A percentile compares a stretch with the other conserved stretches of the same genome.
Evolutionary conservation across 345 rosid species (phyloP).

Genomic region (Theobroma cacao): DNA sequence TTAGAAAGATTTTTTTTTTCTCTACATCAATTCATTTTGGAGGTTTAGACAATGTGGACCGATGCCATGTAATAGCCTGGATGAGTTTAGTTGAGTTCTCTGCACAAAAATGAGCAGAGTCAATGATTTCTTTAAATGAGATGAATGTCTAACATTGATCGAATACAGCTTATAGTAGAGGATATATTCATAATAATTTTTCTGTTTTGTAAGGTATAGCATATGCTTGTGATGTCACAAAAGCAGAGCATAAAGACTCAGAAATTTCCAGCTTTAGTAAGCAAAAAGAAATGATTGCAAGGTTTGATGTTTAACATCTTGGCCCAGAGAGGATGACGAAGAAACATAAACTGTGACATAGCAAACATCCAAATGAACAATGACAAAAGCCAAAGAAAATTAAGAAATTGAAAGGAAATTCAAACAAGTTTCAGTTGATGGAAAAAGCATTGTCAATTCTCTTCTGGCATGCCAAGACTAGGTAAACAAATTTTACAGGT

Average conservation of each 20-base stretch:
- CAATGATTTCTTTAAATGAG: neutral
- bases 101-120: constrained; percentile 24
- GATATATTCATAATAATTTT: no score
- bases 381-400: neutral
- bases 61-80: constrained; percentile 61
- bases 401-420: neutral
- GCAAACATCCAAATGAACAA: neutral
- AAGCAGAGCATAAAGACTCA: neutral
- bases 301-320: neutral
- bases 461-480: neutral
- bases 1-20: no score
- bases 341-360: neutral
- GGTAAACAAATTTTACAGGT: neutral
- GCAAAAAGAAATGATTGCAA: constrained; percentile 6
- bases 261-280: neutral
- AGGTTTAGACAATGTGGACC: constrained; percentile 47
- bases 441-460: neutral
- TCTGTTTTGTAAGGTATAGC: neutral
- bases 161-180: neutral
- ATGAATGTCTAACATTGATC: neutral
- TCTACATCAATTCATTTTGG: no score
- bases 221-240: no score
- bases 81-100: constrained; percentile 59
- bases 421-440: neutral
- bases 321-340: neutral